These are phyloP conservation scores for Tolypocladium nubicola DNA, from an alignment of 2,329 filamentous ascomycete species.

Conservation along the genomic window DNA sequence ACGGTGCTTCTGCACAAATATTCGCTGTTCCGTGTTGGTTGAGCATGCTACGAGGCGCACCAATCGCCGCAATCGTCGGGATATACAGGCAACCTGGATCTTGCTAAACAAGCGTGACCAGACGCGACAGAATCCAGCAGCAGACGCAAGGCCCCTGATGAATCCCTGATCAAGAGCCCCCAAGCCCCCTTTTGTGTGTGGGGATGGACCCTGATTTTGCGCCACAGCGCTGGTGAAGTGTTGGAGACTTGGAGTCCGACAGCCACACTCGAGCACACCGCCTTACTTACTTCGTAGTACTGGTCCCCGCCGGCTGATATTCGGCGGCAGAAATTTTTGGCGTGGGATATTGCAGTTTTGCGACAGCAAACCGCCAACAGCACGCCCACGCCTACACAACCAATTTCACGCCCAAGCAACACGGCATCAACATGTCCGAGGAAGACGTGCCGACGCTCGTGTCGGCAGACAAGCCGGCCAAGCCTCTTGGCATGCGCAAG, in stretches of 20 bases:
- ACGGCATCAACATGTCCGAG: slow-evolving; percentile 16
- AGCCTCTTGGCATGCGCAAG: slow-evolving; percentile 59
- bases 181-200: neutral
- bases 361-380: neutral
- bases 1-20: neutral
- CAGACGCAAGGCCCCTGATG: neutral
- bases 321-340: neutral
- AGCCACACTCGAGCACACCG: neutral
- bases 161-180: neutral
- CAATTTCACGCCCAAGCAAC: slow-evolving; percentile 32
- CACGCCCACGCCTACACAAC: neutral
- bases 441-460: neutral
- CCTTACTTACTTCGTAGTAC: neutral
- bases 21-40: neutral
- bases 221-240: neutral
- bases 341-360: neutral
- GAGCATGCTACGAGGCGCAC: neutral
- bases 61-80: neutral
- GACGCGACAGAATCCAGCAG: neutral
- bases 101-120: neutral
- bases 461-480: slow-evolving; percentile 22
- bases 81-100: neutral
- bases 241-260: neutral
- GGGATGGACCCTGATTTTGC: neutral
- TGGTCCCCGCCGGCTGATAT: neutral